phyloP scores from a whole-genome alignment of 306 rosid genomes.

The Sesbania bispinosa region DNA sequence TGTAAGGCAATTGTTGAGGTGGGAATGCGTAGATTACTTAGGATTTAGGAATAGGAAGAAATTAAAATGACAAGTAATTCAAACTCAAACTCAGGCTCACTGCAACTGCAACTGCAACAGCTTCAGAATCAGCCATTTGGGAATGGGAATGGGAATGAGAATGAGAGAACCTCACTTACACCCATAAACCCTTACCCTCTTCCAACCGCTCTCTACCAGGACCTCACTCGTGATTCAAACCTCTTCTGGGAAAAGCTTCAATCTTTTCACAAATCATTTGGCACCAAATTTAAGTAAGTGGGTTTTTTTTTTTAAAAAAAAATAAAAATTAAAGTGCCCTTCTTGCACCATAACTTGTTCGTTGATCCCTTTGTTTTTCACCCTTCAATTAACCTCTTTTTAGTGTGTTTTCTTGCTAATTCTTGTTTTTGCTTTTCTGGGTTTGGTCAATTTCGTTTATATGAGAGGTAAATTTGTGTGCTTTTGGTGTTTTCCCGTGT shows the following conservation, averaged over 20 bases:
- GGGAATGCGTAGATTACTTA: not conserved
- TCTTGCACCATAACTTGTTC: not conserved
- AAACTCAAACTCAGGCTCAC: not conserved
- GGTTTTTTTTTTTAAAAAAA: not conserved
- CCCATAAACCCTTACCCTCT: conserved; percentile 44
- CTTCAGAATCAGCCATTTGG: not conserved
- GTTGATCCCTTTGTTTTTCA: not conserved
- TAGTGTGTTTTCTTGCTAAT: not conserved
- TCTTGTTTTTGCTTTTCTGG: not conserved
- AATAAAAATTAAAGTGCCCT: not conserved
- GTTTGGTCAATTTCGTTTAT: not conserved
- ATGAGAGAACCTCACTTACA: too few relatives aligned
- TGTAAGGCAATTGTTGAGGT: not conserved
- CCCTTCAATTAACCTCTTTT: not conserved
- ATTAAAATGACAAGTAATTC: not conserved
- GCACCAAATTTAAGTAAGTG: conserved; percentile 54
- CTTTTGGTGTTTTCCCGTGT: not conserved
- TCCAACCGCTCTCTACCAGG: conserved; percentile 51
- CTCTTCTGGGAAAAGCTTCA: conserved; percentile 65
- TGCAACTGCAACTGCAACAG: too few relatives aligned
- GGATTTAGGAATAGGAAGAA: not conserved
- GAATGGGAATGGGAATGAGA: conserved; percentile 34
- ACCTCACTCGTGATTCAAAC: conserved; percentile 46
- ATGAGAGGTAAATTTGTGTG: not conserved
- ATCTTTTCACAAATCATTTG: conserved; percentile 54